These are phyloP conservation scores for Aureobasidium melanogenum DNA, from an alignment of 2,329 filamentous ascomycete genomes.

Conservation along the genomic window DNA sequence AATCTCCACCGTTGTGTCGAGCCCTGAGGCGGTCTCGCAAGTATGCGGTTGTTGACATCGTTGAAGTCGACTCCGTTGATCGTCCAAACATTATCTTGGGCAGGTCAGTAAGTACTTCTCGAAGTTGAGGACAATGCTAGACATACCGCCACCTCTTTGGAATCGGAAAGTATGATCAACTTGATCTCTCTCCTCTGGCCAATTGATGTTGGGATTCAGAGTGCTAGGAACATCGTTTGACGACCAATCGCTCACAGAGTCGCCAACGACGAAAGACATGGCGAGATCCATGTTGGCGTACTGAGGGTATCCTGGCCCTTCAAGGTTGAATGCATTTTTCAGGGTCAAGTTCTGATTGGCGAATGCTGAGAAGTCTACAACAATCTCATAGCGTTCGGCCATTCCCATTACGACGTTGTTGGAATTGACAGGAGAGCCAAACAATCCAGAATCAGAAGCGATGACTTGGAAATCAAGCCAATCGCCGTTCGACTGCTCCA, in stretches of 20 bases:
- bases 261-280: conserved; percentile 30
- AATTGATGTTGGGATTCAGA: conserved; percentile 21
- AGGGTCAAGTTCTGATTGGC: conserved; percentile 36
- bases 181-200: conserved; percentile 18
- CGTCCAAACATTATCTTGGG: conserved; percentile 21
- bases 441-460: conserved; percentile 45
- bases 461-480: conserved; percentile 45
- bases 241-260: conserved; percentile 28
- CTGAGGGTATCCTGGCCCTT: conserved; percentile 34
- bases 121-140: neutral
- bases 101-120: neutral
- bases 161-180: conserved; percentile 28
- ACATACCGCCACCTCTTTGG: conserved; percentile 7
- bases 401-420: conserved; percentile 41
- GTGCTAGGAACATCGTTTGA: conserved; percentile 27
- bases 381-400: conserved; percentile 51
- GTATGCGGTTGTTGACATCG: conserved; percentile 26
- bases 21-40: conserved; percentile 26
- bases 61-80: conserved; percentile 28
- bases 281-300: conserved; percentile 44
- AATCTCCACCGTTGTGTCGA: conserved; percentile 30
- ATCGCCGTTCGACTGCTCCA: conserved; percentile 28
- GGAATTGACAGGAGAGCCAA: conserved; percentile 37
- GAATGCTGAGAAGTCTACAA: conserved; percentile 46
- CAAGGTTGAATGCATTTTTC: conserved; percentile 13